Evolutionary conservation across 805 yeast genomes (phyloP).

Genomic region (Hanseniaspora nectarophila): DNA sequence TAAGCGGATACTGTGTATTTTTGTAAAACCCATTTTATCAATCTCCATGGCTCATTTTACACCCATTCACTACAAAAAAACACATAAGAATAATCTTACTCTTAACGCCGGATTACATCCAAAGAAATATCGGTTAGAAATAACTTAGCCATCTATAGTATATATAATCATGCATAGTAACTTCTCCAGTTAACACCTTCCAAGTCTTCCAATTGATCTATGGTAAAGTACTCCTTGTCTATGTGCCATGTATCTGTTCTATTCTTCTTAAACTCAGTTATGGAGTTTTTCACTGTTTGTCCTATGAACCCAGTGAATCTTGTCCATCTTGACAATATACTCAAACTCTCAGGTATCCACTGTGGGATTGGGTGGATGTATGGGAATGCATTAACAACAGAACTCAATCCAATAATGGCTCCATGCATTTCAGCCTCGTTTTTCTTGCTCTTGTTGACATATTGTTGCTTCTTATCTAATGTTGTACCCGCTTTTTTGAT

Average conservation of each 20-base stretch:
- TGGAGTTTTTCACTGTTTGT: conserved; percentile 64
- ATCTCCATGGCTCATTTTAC: not conserved
- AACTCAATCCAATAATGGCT: conserved; percentile 78
- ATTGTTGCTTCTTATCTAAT: conserved; percentile 9
- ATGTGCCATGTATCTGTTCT: conserved; percentile 95
- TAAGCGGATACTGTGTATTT: no score
- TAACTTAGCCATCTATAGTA: no score
- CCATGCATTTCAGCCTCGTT: conserved; percentile 55
- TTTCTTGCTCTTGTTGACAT: conserved; percentile 28
- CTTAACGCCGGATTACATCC: not conserved
- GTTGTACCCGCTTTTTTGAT: conserved; percentile 9
- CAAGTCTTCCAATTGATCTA: conserved; percentile 71
- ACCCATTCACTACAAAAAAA: not conserved
- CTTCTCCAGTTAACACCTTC: conserved; percentile 93
- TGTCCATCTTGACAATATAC: conserved; percentile 58
- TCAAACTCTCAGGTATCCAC: conserved; percentile 73
- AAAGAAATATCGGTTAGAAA: no score
- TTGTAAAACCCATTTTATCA: no score
- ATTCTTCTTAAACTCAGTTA: conserved; percentile 77
- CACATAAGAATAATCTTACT: not conserved
- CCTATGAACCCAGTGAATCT: conserved; percentile 71
- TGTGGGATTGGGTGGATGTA: conserved; percentile 80
- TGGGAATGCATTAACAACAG: conserved; percentile 79
- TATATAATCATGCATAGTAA: conserved; percentile 51
- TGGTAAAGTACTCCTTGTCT: conserved; percentile 62